Conservation (phyloP, 2,329 filamentous ascomycete species). For the Penicillium sp. region DNA sequence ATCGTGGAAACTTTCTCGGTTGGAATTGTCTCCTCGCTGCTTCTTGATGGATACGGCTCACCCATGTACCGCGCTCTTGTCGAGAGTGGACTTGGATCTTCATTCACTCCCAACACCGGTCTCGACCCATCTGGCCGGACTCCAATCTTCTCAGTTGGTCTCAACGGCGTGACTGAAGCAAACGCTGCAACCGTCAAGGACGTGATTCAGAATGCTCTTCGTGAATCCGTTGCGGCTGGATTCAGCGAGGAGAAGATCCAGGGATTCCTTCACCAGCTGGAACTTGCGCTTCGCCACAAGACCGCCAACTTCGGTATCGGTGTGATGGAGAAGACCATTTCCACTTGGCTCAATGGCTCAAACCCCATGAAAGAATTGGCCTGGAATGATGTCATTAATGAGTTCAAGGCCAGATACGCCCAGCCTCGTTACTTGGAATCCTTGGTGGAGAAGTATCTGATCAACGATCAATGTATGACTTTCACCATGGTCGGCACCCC, state of each 20-base stretch:
- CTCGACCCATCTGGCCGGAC: constrained; percentile 77
- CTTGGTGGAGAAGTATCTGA: constrained; percentile 83
- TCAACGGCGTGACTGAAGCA: constrained; percentile 83
- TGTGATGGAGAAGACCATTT: constrained; percentile 83
- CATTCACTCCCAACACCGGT: constrained; percentile 93
- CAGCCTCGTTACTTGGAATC: constrained; percentile 79
- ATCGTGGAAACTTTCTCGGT: constrained; percentile 87
- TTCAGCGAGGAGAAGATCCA: constrained; percentile 91
- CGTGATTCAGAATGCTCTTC: constrained; percentile 71
- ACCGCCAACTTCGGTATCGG: constrained; percentile 93
- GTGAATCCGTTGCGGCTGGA: constrained; percentile 69
- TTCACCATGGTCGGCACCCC: constrained; percentile 93
- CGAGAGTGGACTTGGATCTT: constrained; percentile 84
- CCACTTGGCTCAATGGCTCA: constrained; percentile 92
- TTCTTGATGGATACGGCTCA: constrained; percentile 94
- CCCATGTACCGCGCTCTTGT: constrained; percentile 87
- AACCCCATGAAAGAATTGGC: constrained; percentile 89
- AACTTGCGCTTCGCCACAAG: constrained; percentile 93
- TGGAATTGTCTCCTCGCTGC: constrained; percentile 75
- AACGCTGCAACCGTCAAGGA: constrained; percentile 77
- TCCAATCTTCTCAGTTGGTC: constrained; percentile 84
- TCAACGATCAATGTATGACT: constrained; percentile 82
- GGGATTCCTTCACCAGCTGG: constrained; percentile 88
- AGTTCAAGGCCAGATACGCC: constrained; percentile 76
- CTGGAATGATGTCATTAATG: constrained; percentile 85